Base-by-base conservation (phyloP, 345 rosid genomes). In the Euphorbia pulcherrima region DNA sequence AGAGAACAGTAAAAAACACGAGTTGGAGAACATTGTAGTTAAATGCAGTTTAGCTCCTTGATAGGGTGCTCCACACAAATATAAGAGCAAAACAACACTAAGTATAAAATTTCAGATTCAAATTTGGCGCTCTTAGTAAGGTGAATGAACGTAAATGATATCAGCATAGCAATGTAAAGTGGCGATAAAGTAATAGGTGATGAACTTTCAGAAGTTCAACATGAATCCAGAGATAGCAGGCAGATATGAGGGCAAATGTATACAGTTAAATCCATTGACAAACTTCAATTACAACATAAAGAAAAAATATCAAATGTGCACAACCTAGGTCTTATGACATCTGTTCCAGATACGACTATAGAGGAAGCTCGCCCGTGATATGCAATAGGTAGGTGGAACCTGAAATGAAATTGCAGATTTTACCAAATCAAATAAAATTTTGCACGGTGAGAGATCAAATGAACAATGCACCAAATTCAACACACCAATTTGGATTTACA, bases 311-410 rank as follows among this genome's bases (percentile, higher is more conserved):
- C 23, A 27, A 21, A 47, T 29, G 9, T 21, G 13, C 7, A 46
- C 14, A 28, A 91, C 97, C 95, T 86, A 29, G 98, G 98, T 66
- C 98, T 83, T 71, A 86, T 63, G 58, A 93, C 84, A 62, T 87
- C 83, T 35, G 97, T 93, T 83, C 97, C 98, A 27, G 98, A 90
- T 58, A 93, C 78, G 67, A 90, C 89, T 64, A 93, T 69, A 67
- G 98, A 90, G 65, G 98, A 93, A 53, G 92, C 96, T 44, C 98
- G 85, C 71, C 98, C 98, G 77, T 90, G 97, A 82, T 93, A 93
- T 48, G 98, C 98, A 72, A 88, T 88, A 50, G 99, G 99, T 80
- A 94, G 90, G 65, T 89, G 90, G 75, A 86, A 94, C 99, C 97
- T 94, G 83, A 48, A 77, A 59, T 6, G 30, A 65, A 35, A 57